A percentile compares a stretch with the other conserved stretches of the same genome.
Evolutionary conservation across 495 filamentous ascomycete species (phyloP).

Genomic region (Entonaema liquescens): DNA sequence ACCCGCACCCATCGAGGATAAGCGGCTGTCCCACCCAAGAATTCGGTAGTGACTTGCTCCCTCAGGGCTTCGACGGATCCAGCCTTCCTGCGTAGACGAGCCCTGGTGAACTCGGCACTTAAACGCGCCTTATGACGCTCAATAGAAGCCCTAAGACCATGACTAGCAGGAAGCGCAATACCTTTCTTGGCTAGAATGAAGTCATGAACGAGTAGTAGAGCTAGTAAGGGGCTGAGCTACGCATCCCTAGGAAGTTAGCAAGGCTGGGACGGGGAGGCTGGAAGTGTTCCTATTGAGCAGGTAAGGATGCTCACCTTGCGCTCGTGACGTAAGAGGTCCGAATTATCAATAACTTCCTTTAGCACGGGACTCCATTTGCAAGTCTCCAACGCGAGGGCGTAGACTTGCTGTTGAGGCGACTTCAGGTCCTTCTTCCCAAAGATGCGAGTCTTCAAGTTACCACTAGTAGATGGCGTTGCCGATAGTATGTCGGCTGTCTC

Average conservation of each 20-base stretch:
- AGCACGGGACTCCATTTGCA: constrained; percentile 89
- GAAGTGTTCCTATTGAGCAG: background rate
- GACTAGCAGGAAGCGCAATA: constrained; percentile 76
- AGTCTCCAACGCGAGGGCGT: constrained; percentile 83
- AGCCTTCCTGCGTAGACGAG: constrained; percentile 75
- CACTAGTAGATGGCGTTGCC: constrained; percentile 64
- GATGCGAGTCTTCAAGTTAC: constrained; percentile 83
- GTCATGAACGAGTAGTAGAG: constrained; percentile 87
- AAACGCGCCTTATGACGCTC: constrained; percentile 84
- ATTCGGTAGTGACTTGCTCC: constrained; percentile 59
- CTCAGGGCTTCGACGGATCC: constrained; percentile 70
- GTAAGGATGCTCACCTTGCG: constrained; percentile 70
- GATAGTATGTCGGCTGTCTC: constrained; percentile 81
- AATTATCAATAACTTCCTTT: constrained; percentile 82
- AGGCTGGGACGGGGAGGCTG: background rate
- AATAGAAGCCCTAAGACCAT: constrained; percentile 77
- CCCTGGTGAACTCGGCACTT: constrained; percentile 80
- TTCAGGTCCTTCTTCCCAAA: constrained; percentile 76
- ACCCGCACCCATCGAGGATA: constrained; percentile 90
- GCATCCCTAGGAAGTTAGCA: constrained; percentile 27
- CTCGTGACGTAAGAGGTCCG: constrained; percentile 75
- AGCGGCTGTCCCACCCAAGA: constrained; percentile 39
- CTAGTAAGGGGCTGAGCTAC: constrained; percentile 81
- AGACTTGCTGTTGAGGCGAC: constrained; percentile 81
- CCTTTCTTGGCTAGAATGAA: constrained; percentile 81